These are phyloP conservation scores for Inga oerstediana DNA, from an alignment of 306 rosid species.

Conservation along the genomic window DNA sequence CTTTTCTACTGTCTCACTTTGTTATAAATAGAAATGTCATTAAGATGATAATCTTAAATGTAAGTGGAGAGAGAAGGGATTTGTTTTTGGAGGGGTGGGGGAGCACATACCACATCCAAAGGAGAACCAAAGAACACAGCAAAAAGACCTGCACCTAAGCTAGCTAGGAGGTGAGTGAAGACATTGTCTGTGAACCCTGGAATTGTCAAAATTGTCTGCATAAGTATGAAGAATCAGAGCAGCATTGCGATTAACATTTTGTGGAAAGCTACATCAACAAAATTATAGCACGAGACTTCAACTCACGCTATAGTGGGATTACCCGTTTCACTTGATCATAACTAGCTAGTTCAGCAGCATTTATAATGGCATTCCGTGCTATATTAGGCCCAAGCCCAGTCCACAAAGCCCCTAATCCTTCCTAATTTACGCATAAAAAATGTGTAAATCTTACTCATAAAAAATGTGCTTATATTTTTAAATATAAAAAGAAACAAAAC, in stretches of 20 bases:
- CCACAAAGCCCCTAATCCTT: conserved; percentile 91
- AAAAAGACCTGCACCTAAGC: conserved; percentile 95
- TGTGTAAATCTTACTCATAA: background rate
- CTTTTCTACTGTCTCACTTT: conserved; percentile 17
- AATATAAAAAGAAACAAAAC: conserved; percentile 6
- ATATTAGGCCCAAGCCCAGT: conserved; percentile 95
- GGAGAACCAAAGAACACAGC: conserved; percentile 98
- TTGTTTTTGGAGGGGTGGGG: background rate
- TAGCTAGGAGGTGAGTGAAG: conserved; percentile 92
- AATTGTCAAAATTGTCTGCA: conserved; percentile 99
- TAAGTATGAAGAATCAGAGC: conserved; percentile 77
- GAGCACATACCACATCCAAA: conserved; percentile 86
- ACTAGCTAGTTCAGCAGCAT: conserved; percentile 98
- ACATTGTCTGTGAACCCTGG: conserved; percentile 94
- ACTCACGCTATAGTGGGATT: conserved; percentile 30
- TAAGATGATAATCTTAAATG: conserved; percentile 5
- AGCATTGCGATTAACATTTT: conserved; percentile 51
- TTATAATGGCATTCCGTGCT: conserved; percentile 85
- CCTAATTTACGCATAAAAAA: conserved; percentile 49
- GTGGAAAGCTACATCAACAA: conserved; percentile 11
- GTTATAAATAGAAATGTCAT: conserved; percentile 16
- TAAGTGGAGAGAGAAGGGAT: background rate
- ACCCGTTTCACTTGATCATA: conserved; percentile 96
- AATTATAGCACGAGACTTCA: conserved; percentile 27
- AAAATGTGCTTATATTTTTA: background rate